These are phyloP conservation scores for Heterobasidion irregulare DNA, from an alignment of 1,284 basidiomycete genomes.

Conservation along the genomic window DNA sequence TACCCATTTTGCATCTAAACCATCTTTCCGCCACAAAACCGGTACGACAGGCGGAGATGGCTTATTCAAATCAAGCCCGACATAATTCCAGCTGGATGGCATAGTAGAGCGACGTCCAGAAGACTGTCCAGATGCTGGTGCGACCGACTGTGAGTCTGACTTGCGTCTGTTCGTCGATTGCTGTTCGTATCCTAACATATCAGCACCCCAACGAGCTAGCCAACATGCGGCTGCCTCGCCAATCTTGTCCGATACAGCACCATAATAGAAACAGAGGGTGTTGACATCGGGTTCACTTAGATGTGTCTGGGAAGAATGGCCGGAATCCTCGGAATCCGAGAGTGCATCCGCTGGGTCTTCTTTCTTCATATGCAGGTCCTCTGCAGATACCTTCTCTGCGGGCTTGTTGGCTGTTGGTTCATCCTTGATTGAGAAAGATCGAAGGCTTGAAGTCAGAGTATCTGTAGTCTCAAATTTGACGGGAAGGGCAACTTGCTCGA, in stretches of 20 bases:
- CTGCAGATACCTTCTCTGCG: neutral
- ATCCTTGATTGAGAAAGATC: conserved; percentile 6
- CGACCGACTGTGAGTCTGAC: neutral
- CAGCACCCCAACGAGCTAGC: conserved; percentile 80
- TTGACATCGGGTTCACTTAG: conserved; percentile 7
- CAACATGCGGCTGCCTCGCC: conserved; percentile 87
- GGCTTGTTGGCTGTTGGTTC: conserved; percentile 8
- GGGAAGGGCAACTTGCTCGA: conserved; percentile 60
- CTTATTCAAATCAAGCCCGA: neutral
- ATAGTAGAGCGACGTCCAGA: conserved; percentile 6
- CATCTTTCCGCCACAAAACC: conserved; percentile 60
- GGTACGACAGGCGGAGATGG: conserved; percentile 24
- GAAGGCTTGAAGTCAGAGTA: conserved; percentile 13
- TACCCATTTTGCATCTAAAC: conserved; percentile 67
- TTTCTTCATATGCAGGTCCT: conserved; percentile 13
- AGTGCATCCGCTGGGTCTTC: conserved; percentile 26
- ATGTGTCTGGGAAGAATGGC: neutral
- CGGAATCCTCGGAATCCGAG: conserved; percentile 19
- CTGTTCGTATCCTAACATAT: conserved; percentile 68
- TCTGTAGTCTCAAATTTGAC: conserved; percentile 18
- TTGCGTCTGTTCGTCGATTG: conserved; percentile 14
- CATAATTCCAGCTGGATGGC: conserved; percentile 3
- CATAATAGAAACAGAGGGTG: conserved; percentile 57
- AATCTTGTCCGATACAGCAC: conserved; percentile 80
- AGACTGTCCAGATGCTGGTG: neutral